These are phyloP conservation scores for Podaxis rugospora DNA, from an alignment of 768 basidiomycete genomes.

Conservation along the genomic window DNA sequence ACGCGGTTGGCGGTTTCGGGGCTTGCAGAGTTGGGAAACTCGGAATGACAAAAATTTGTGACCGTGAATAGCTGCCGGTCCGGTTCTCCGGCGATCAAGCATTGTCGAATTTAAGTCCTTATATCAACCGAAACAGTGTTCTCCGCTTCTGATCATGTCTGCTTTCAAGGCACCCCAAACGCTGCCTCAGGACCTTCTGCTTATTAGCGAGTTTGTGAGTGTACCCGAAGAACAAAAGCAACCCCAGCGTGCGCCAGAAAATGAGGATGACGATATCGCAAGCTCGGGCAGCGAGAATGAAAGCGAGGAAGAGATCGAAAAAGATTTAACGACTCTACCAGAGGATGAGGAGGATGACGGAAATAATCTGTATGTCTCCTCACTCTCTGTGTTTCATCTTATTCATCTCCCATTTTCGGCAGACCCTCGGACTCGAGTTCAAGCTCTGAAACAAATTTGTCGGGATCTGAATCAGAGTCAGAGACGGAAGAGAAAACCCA, in stretches of 20 bases:
- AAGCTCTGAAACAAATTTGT: conserved; percentile 35
- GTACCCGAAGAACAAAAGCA: conserved; percentile 15
- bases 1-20: conserved; percentile 13
- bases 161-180: conserved; percentile 57
- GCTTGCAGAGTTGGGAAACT: conserved; percentile 16
- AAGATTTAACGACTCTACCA: conserved; percentile 37
- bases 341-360: conserved; percentile 32
- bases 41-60: conserved; percentile 12
- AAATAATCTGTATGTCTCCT: conserved; percentile 17
- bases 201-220: conserved; percentile 67
- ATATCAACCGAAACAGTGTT: background rate
- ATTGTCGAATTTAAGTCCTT: background rate
- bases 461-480: conserved; percentile 27
- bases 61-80: conserved; percentile 7
- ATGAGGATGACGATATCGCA: conserved; percentile 42
- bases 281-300: conserved; percentile 56
- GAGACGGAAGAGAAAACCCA: conserved; percentile 12
- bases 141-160: conserved; percentile 25
- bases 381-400: conserved; percentile 4
- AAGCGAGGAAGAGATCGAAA: conserved; percentile 74
- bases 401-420: conserved; percentile 3
- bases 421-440: conserved; percentile 37
- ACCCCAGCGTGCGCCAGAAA: conserved; percentile 3
- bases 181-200: conserved; percentile 69
- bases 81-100: conserved; percentile 16